phyloP scores from a whole-genome alignment of 306 rosid genomes.

The Lotus japonicus region DNA sequence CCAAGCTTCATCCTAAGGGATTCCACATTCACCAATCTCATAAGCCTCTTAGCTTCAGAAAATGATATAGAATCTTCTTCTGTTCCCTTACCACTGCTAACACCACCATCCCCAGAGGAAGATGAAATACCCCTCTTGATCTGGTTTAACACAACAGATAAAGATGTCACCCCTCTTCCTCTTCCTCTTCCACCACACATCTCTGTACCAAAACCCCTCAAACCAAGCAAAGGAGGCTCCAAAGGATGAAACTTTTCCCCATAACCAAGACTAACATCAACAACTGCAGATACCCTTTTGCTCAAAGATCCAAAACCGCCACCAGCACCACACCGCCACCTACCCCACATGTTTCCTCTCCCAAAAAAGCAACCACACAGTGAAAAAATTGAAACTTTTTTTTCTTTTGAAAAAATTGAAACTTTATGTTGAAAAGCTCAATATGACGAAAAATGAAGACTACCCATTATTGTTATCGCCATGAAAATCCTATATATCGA shows the following conservation, averaged over 20 bases:
- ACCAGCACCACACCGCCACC: conserved; percentile 24
- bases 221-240: conserved; percentile 19
- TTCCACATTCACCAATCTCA: conserved; percentile 92
- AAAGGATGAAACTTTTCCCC: conserved; percentile 21
- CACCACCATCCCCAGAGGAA: conserved; percentile 7
- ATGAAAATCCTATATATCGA: neutral
- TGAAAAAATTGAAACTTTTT: conserved; percentile 9
- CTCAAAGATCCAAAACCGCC: conserved; percentile 19
- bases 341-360: conserved; percentile 31
- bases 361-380: no score
- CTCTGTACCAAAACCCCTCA: conserved; percentile 14
- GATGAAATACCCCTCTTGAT: conserved; percentile 29
- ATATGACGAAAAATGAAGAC: neutral
- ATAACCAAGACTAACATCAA: neutral
- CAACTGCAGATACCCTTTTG: conserved; percentile 26
- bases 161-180: neutral
- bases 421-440: neutral
- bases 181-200: conserved; percentile 12
- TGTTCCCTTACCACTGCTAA: neutral
- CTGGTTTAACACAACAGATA: conserved; percentile 21
- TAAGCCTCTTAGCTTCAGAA: conserved; percentile 74
- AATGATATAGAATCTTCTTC: conserved; percentile 45
- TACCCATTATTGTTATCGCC: neutral
- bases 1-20: conserved; percentile 64
- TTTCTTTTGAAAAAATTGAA: conserved; percentile 5